A percentile compares a stretch with the other conserved stretches of the same genome.
Conservation (phyloP, 2,329 filamentous ascomycete genomes). For the Xylaria sp. region DNA sequence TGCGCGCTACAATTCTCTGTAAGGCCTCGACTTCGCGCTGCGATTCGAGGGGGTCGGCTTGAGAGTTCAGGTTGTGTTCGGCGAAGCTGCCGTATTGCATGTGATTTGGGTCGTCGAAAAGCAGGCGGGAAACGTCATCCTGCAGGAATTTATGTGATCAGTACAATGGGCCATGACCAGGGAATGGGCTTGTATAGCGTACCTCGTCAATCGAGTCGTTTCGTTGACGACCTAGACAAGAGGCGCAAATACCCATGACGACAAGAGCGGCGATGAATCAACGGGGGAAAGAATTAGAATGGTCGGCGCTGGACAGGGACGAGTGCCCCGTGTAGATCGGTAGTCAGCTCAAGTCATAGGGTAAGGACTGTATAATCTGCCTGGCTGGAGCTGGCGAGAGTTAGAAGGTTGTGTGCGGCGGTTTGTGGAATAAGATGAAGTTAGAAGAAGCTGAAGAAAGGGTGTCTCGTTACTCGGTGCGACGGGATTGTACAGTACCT, state of each 20-base stretch:
- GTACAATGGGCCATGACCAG: not conserved
- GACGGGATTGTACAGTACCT: conserved; percentile 1
- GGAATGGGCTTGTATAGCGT: conserved; percentile 51
- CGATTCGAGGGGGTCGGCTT: conserved; percentile 70
- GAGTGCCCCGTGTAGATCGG: conserved; percentile 37
- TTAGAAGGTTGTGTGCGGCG: conserved; percentile 44
- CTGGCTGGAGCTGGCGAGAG: conserved; percentile 48
- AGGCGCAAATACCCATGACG: conserved; percentile 70
- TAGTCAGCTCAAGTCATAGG: conserved; percentile 46
- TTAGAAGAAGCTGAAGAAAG: conserved; percentile 41
- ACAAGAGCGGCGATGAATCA: conserved; percentile 5
- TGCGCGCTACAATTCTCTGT: conserved; percentile 71
- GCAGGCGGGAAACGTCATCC: conserved; percentile 68
- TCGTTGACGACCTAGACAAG: conserved; percentile 66
- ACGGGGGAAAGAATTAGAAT: conserved; percentile 19
- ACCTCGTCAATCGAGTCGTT: conserved; percentile 68
- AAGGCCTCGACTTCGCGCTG: conserved; percentile 73
- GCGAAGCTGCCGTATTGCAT: conserved; percentile 73
- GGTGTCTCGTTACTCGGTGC: not conserved
- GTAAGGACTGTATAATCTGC: conserved; percentile 53
- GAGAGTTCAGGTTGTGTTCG: conserved; percentile 64
- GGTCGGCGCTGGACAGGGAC: conserved; percentile 39
- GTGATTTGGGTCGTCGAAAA: conserved; percentile 70
- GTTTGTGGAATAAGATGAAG: conserved; percentile 39
- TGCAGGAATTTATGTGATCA: conserved; percentile 45